Base-by-base conservation (phyloP, 805 yeast genomes). In the Ogataea ganodermae region DNA sequence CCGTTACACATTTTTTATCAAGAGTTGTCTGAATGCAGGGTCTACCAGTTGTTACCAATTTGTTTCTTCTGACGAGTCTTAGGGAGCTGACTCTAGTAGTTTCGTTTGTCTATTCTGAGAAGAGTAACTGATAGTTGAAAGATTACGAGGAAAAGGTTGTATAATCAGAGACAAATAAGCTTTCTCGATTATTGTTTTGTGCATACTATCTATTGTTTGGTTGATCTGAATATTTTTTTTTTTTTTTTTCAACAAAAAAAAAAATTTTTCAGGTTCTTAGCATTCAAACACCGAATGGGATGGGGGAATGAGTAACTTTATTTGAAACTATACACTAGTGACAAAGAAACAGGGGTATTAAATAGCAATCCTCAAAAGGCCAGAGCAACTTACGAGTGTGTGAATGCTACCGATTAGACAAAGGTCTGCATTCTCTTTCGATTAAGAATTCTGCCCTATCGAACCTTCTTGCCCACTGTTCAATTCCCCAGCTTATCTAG, bases 181-280 rank as follows among this genome's bases (percentile, higher is more conserved):
- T 22, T 36, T 36, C 13, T 8, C 7, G 7, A 17, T 6, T 26
- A 38, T 38, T 38, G 42, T 38, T 38, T 5, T 8, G 24, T 23
- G 16, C 27, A 14, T 28, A 22, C 13, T 38, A 38, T 38, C 42
- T 38, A 38, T 38, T 38, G 42, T 38, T 38, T 20, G 16, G 20
- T 21, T 14, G 35, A 17, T 31, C 21, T 31, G 17, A n/a, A n/a
- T 17, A 31, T 31, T 6, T 26, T 23, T 36, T 36, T 23, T 22
- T 38, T 38, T 38, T 38, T 40, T 40, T 40, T 40, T 40, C 28
- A 20, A 20, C 43, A 38, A 33, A 5, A 33, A 33, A 33, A 33
- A 33, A 33, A 26, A 23, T 30, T 30, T 30, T 40, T 30, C 33
- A 4, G 14, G 9, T 30, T 18, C 14, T 13, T 27, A 26, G 28